These are phyloP conservation scores for Pythium periplocum DNA, from an alignment of 352 stramenopile genomes.

Conservation along the genomic window DNA sequence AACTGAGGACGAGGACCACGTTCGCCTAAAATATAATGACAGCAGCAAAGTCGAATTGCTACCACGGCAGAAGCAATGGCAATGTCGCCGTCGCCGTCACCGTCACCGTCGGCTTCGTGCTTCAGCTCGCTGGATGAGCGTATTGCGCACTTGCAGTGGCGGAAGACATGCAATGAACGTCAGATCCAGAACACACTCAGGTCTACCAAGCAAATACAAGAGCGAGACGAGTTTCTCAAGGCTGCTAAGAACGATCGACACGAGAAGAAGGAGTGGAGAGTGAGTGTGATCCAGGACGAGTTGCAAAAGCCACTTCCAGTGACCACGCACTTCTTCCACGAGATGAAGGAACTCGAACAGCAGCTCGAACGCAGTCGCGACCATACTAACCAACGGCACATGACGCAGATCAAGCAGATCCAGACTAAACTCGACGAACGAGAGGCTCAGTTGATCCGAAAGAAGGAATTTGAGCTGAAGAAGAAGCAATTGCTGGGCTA, in stretches of 20 bases:
- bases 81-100: too few relatives aligned
- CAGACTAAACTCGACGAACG: constrained; percentile 47
- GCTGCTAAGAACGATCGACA: constrained; percentile 35
- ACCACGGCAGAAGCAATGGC: too few relatives aligned
- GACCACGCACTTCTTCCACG: constrained; percentile 29
- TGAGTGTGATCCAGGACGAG: constrained; percentile 48
- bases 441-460: constrained; percentile 31
- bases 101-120: too few relatives aligned
- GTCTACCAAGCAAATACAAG: constrained; percentile 52
- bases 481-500: constrained; percentile 44
- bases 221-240: constrained; percentile 55
- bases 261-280: constrained; percentile 37
- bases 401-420: constrained; percentile 45
- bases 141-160: constrained; percentile 64
- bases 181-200: constrained; percentile 60
- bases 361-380: constrained; percentile 28
- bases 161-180: constrained; percentile 66
- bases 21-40: too few relatives aligned
- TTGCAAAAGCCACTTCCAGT: constrained; percentile 50
- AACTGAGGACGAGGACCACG: too few relatives aligned
- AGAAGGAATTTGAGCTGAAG: constrained; percentile 61
- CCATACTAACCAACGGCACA: constrained; percentile 25
- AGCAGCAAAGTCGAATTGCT: too few relatives aligned
- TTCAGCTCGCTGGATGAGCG: constrained; percentile 61
- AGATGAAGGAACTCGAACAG: constrained; percentile 12